Evolutionary conservation across 441 rosid genomes (phyloP), one percentile per base, ranked within the genome.

Genomic region (Corymbia calophylla): DNA sequence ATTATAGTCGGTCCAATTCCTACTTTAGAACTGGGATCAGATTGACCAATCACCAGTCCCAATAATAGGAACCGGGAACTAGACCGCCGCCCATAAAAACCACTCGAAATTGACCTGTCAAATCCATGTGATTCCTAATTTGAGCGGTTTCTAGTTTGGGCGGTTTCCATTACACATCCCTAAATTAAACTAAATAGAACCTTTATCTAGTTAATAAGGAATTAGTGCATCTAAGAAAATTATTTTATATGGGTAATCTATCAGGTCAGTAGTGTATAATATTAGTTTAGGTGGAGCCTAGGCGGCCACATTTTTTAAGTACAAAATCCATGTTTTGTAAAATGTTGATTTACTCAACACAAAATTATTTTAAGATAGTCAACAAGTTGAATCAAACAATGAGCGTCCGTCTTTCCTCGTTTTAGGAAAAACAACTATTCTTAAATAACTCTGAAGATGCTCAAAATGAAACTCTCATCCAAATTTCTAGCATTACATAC

Each of bases 41-140:
- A 56, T 12, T 2, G 0, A 21, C 29, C n/a, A n/a, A n/a, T 0
- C 0, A 56, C 29, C 2, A 0, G 12, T 56, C 19, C 62, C 29
- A 56, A 56, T 0, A 4, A 0, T 0, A 56, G 2, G 2, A 56
- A 56, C 5, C 0, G 1, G 1, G 5, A 23, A 56, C 2, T 0
- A 21, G 27, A 56, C 11, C 8, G 0, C 11, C 2, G 2, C 39
- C 39, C 62, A 55, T 55, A 35, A 9, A 3, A 54, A 18, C 58
- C 11, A 0, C 6, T 18, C 54, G 6, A 51, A 35, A 35, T 35
- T 35, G 39, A 11, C 53, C 16, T 3, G 56, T 54, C 56, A 3
- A 19, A 21, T 54, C 6, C 23, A 16, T 0, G 5, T 1, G 39
- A 35, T 35, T 35, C 39, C n/a, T n/a, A n/a, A n/a, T n/a, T 35